Percentiles rank a stretch among this genome's conserved stretches.
Evolutionary conservation across 192 early-diverging fungal species (phyloP).

Genomic region (Helicostylum pulchrum): DNA sequence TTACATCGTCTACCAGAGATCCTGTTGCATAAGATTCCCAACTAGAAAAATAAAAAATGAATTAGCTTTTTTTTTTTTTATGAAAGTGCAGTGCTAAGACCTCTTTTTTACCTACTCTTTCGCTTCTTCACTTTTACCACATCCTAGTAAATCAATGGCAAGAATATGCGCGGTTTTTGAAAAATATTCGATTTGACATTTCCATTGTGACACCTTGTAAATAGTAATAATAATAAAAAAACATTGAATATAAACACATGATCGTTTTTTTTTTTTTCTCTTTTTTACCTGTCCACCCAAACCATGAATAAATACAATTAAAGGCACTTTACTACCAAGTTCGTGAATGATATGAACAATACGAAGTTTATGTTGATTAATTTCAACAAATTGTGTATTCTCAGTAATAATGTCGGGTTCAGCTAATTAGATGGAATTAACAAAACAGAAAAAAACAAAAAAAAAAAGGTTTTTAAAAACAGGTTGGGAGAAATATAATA

Average conservation of each 20-base stretch:
- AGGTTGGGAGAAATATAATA: too few relatives aligned
- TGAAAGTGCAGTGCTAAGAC: neutral
- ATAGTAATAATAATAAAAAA: too few relatives aligned
- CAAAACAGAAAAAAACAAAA: neutral
- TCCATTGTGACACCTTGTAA: conserved; percentile 49
- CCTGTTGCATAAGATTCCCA: conserved; percentile 45
- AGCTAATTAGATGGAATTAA: conserved; percentile 12
- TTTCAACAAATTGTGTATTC: conserved; percentile 45
- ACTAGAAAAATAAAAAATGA: conserved; percentile 24
- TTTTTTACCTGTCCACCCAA: conserved; percentile 53
- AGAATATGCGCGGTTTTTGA: conserved; percentile 48
- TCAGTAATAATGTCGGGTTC: conserved; percentile 34
- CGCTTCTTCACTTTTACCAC: conserved; percentile 52
- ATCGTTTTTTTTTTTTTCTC: neutral
- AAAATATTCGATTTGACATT: conserved; percentile 55
- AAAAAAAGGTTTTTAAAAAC: too few relatives aligned
- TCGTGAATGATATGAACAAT: conserved; percentile 55
- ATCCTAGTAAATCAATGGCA: conserved; percentile 53
- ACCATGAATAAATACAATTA: conserved; percentile 57
- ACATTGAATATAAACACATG: neutral
- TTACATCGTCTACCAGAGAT: conserved; percentile 44
- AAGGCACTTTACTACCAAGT: conserved; percentile 49
- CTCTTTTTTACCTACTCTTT: conserved; percentile 33
- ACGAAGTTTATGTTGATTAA: conserved; percentile 44
- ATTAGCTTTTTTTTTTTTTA: neutral